Base-by-base conservation (phyloP, 345 rosid species). In the Citrus australasica region DNA sequence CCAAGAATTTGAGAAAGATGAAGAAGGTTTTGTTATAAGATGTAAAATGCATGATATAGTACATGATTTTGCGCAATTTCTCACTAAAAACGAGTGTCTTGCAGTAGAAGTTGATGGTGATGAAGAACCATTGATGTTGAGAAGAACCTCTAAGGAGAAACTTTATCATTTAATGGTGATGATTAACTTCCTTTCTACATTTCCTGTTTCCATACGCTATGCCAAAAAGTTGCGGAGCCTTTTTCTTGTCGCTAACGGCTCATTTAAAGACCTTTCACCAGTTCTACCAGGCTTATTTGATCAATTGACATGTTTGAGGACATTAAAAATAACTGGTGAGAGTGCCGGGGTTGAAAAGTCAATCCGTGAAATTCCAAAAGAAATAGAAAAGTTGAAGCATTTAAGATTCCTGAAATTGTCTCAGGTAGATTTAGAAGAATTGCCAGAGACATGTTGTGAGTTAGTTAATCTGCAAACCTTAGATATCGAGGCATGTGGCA, bases 401-500 rank as follows among this genome's bases (percentile, higher is more conserved):
- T 38, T 74, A 24, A 37, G 77, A 42, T 61, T 14, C 16, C 55
- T 58, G 25, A 16, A 71, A 4, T 32, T 71, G 42, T 27, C 40
- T 13, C 1, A 8, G 30, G 4, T n/a, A 0, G 1, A 22, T 7
- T 37, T 81, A 22, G 24, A 55, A 69, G 42, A 13, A 17, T 64
- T 81, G 69, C 80, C 79, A 28, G 80, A 80, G 38, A 63, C 60
- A 9, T 24, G 64, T 4, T 24, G 83, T 42, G 37, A 56, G 17
- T 17, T 76, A 17, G 70, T 11, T 24, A 80, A 80, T 71, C 46
- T 80, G 4, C 80, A 71, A 10, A 48, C 58, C 11, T 59, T 81
- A 4, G n/a, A 65, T 0, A 25, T 76, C 6, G 2, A 2, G 11
- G 0, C 1, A 7, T 81, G 83, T 46, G 0, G 0, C 0, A 1